Percentiles rank a stretch among this genome's conserved stretches.
Evolutionary conservation across 2,329 filamentous ascomycete species (phyloP).

Genomic region (Cladophialophora carrionii): DNA sequence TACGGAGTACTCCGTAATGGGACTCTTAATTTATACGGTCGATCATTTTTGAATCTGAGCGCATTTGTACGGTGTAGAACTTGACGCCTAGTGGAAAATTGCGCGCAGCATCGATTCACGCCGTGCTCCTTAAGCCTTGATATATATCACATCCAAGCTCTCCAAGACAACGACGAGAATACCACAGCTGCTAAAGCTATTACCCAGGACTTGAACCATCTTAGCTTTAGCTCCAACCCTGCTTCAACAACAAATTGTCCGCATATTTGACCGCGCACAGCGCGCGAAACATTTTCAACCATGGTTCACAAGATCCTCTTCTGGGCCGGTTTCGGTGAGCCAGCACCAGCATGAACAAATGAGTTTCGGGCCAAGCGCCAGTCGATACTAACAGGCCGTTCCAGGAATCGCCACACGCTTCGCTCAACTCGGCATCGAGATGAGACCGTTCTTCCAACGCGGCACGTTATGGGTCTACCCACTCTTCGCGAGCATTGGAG

Average conservation of each 20-base stretch:
- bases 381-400: slow-evolving; percentile 20
- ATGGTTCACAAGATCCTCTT: slow-evolving; percentile 59
- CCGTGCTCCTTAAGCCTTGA: not conserved
- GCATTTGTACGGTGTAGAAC: not conserved
- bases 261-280: slow-evolving; percentile 10
- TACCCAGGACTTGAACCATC: not conserved
- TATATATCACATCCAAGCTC: slow-evolving; percentile 18
- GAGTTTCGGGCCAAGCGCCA: not conserved
- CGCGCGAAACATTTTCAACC: slow-evolving; percentile 36
- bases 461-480: slow-evolving; percentile 90
- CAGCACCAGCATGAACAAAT: not conserved
- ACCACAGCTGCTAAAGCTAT: not conserved
- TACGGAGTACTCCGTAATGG: too few relatives aligned
- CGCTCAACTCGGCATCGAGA: slow-evolving; percentile 98
- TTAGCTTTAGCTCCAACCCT: slow-evolving; percentile 9
- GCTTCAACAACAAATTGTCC: slow-evolving; percentile 18
- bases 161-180: slow-evolving; percentile 12
- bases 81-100: not conserved
- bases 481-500: slow-evolving; percentile 80
- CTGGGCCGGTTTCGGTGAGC: slow-evolving; percentile 79
- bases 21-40: not conserved
- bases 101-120: not conserved
- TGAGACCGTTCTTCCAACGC: slow-evolving; percentile 89
- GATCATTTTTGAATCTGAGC: not conserved
- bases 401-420: slow-evolving; percentile 86